A percentile compares a stretch with the other conserved stretches of the same genome.
These are phyloP conservation scores for Bipolaris gigantea DNA, from an alignment of 2,329 filamentous ascomycete species.

Conservation along the genomic window DNA sequence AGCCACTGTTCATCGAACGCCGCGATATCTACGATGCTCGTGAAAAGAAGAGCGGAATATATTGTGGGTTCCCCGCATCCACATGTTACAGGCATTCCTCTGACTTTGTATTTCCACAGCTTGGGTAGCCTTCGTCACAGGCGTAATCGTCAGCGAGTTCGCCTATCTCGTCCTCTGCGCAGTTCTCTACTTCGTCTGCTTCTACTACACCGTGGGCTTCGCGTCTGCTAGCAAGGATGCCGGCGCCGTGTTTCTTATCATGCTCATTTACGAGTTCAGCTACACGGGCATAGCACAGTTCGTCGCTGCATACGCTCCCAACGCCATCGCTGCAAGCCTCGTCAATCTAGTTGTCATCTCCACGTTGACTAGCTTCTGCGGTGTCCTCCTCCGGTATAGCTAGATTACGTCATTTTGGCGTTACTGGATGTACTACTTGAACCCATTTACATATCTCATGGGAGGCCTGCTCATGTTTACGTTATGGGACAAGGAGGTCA, in stretches of 20 bases:
- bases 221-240: constrained; percentile 51
- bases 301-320: constrained; percentile 48
- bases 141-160: constrained; percentile 69
- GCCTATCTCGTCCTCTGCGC: constrained; percentile 64
- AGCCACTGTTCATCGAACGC: constrained; percentile 49
- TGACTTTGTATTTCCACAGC: not conserved
- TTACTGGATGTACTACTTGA: constrained; percentile 32
- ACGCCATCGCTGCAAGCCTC: constrained; percentile 57
- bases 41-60: constrained; percentile 65
- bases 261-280: constrained; percentile 49
- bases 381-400: constrained; percentile 64
- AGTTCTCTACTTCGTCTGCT: constrained; percentile 64
- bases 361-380: constrained; percentile 23
- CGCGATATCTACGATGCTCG: constrained; percentile 57
- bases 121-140: constrained; percentile 70
- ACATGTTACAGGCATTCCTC: not conserved
- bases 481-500: constrained; percentile 44
- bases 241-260: constrained; percentile 48
- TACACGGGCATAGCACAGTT: constrained; percentile 59
- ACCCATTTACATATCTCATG: constrained; percentile 38
- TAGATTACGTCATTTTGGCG: constrained; percentile 70
- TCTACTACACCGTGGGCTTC: constrained; percentile 59
- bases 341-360: constrained; percentile 19
- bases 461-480: constrained; percentile 44
- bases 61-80: constrained; percentile 50